Base-by-base conservation (phyloP, 306 rosid species). In the Lupinus albus region DNA sequence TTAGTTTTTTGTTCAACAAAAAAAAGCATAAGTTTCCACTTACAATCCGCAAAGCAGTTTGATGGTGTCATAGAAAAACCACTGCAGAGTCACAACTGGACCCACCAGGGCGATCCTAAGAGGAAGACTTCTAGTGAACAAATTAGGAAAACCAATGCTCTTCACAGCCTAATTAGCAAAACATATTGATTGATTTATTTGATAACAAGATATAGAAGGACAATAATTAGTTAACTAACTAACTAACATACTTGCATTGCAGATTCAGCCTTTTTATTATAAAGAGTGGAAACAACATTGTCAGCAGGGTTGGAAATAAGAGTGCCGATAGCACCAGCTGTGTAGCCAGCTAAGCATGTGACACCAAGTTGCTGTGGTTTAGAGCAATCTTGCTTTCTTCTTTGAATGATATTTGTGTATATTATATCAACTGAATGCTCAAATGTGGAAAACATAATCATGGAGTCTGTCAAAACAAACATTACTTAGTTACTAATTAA, bases 21-120 rank as follows among this genome's bases (percentile, higher is more conserved):
- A n/a, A n/a, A n/a, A n/a, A n/a, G n/a, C 45, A 55, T 54, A 42
- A 54, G 45, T 13, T 15, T 53, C 60, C 17, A 82, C 95, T 83
- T 85, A 88, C 91, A 88, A 52, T 81, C 95, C 95, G 60, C 83
- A 74, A 21, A 85, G 67, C 52, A 85, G 81, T 77, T 88, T 85
- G 52, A 83, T 85, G 81, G 81, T 65, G 85, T 88, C 95, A 47
- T 88, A 88, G 70, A 85, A 80, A 78, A 88, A 85, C 95, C 95
- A 88, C 68, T 88, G 88, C 86, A 83, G 48, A 16, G 95, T 83
- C 63, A 88, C 76, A 75, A 71, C 83, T 51, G 91, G 95, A 21
- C 95, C 95, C 44, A 88, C 80, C 62, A 88, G 74, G 7, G 84
- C 58, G 20, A 88, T 75, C 48, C 95, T 78, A 76, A 88, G 76